Base-by-base conservation (phyloP, 768 basidiomycete species). In the Amylocystis lapponica region DNA sequence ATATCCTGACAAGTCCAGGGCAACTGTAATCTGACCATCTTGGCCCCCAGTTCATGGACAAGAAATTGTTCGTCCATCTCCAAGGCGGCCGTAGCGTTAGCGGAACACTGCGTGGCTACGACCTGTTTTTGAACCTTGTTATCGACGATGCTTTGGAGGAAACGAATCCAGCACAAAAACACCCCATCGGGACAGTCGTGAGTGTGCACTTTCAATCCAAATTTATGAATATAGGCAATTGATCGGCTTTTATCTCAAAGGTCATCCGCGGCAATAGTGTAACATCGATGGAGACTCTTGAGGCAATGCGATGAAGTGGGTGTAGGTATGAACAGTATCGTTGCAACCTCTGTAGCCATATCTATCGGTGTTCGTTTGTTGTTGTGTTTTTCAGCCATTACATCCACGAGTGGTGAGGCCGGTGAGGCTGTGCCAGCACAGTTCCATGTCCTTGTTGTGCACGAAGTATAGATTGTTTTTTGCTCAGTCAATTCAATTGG, bases 1-100 rank as follows among this genome's bases (percentile, higher is more conserved):
- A n/a, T n/a, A n/a, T n/a, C n/a, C n/a, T n/a, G n/a, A n/a, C n/a
- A n/a, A n/a, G n/a, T 22, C 3, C 5, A 29, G 27, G 6, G n/a
- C 27, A 30, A 31, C 8, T 22, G 19, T n/a, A 27, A 23, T 32
- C 5, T 21, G 19, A 29, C 32, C 35, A 47, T 31, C 25, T 44
- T 23, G n/a, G n/a, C n/a, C n/a, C n/a, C n/a, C n/a, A 98, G 89
- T 99, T 96, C 62, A 98, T 99, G 94, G 96, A 99, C 78, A 95
- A 97, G 72, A 88, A 86, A 59, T 70, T 98, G 54, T 94, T 94
- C 66, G 73, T 99, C 57, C 81, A 95, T 68, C 72, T 99, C 6
- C 93, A 96, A 61, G 91, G 88, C 36, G 92, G 92, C 43, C 84
- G 95, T 58, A 91, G 90, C 78, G 89, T 99, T 57, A 92, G 89